These are phyloP conservation scores for Xanthoconium purpureum DNA, from an alignment of 768 basidiomycete genomes.

Conservation along the genomic window DNA sequence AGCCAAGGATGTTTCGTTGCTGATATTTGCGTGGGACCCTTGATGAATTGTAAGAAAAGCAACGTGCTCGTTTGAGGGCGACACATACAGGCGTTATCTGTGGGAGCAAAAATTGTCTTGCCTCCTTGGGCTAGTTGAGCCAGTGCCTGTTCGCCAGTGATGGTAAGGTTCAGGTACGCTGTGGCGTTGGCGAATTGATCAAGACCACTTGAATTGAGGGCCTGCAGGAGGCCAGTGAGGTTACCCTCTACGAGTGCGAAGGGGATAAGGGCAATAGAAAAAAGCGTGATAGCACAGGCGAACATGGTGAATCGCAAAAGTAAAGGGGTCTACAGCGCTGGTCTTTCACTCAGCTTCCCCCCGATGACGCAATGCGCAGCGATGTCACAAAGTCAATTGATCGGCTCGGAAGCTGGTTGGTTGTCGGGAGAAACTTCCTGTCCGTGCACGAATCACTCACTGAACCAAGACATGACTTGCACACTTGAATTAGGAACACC, in stretches of 20 bases:
- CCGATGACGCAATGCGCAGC: constrained; percentile 33
- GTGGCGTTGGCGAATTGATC: constrained; percentile 41
- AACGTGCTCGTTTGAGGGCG: background rate
- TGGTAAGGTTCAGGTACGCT: constrained; percentile 41
- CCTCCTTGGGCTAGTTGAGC: constrained; percentile 41
- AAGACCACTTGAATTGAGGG: constrained; percentile 40
- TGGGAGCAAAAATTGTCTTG: constrained; percentile 57
- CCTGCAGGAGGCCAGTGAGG: constrained; percentile 33
- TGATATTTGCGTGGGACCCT: constrained; percentile 14
- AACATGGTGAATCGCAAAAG: constrained; percentile 18
- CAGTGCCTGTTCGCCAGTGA: constrained; percentile 44
- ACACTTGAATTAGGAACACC: no score
- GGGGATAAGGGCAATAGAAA: constrained; percentile 25
- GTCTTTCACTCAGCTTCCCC: background rate
- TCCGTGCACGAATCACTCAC: background rate
- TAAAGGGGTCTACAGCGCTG: background rate
- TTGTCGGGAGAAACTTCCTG: background rate
- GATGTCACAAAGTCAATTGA: background rate
- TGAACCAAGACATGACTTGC: background rate
- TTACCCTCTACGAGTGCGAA: constrained; percentile 32
- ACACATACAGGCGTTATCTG: constrained; percentile 53
- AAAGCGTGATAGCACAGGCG: background rate
- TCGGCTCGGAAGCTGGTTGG: background rate
- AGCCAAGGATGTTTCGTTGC: constrained; percentile 38
- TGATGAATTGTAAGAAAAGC: constrained; percentile 2